These are phyloP conservation scores for Lactuca sativa DNA, from an alignment of 129 eudicot species.

Conservation along the genomic window DNA sequence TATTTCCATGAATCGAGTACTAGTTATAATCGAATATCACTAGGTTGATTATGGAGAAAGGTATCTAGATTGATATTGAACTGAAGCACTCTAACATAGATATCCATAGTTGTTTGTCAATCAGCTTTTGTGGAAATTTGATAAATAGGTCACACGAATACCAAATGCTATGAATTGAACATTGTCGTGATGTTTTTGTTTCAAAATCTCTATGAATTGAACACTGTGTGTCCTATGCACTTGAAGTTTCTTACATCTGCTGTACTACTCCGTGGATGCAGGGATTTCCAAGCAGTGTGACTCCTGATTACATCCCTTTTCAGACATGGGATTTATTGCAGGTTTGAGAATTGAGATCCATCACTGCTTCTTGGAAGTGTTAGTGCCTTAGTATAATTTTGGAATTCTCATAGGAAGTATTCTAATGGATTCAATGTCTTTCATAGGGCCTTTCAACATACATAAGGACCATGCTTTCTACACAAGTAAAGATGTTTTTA, in stretches of 20 bases:
- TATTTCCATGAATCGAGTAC: conserved; percentile 9
- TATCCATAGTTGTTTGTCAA: background rate
- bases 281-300: conserved; percentile 93
- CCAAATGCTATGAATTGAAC: conserved; percentile 1
- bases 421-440: conserved; percentile 2
- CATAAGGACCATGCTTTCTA: conserved; percentile 90
- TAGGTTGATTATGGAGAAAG: conserved; percentile 15
- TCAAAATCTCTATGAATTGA: background rate
- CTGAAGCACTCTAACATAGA: too few relatives aligned
- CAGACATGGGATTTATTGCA: conserved; percentile 92
- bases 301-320: conserved; percentile 88
- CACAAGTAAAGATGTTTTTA: conserved; percentile 55
- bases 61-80: background rate
- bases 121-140: background rate
- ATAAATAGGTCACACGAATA: background rate
- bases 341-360: conserved; percentile 38
- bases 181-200: background rate
- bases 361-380: conserved; percentile 6
- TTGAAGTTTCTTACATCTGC: conserved; percentile 3
- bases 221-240: background rate
- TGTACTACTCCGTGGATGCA: conserved; percentile 28
- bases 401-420: conserved; percentile 17
- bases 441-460: conserved; percentile 91
- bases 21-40: background rate
- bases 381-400: conserved; percentile 3